These are phyloP conservation scores for Thalassiosira delicatula DNA, from an alignment of 352 stramenopile genomes.

Conservation along the genomic window DNA sequence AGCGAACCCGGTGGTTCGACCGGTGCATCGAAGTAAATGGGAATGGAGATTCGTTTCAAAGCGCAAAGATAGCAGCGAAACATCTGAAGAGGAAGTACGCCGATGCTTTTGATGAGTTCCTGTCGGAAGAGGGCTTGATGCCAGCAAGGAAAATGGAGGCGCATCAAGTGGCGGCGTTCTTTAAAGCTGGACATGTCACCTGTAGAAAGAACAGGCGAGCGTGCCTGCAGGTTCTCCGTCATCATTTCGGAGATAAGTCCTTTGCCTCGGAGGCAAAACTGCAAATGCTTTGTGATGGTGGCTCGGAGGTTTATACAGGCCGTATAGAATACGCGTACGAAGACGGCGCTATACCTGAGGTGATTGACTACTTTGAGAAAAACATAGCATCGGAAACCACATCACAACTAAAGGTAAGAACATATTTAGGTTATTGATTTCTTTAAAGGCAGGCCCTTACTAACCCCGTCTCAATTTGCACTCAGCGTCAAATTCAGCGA, in stretches of 20 bases:
- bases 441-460: too few species aligned
- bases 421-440: too few species aligned
- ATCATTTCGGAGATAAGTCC: conserved; percentile 8
- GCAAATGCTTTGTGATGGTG: conserved; percentile 11
- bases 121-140: neutral
- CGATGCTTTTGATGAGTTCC: neutral
- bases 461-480: too few species aligned
- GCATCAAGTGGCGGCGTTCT: conserved; percentile 3
- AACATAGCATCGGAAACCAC: conserved; percentile 21
- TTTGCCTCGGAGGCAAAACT: conserved; percentile 16
- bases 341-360: neutral
- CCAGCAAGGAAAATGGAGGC: conserved; percentile 1
- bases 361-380: conserved; percentile 20
- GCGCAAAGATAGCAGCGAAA: conserved; percentile 3
- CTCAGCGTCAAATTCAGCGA: too few species aligned
- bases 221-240: conserved; percentile 5
- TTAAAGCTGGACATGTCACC: conserved; percentile 4
- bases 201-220: neutral
- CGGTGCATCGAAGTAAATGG: too few species aligned
- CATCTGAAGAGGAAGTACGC: conserved; percentile 1
- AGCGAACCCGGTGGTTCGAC: too few species aligned
- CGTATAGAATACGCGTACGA: neutral
- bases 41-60: too few species aligned
- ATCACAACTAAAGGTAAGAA: too few species aligned
- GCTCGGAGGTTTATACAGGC: neutral